Percentiles rank a stretch among this genome's conserved stretches.
These are phyloP conservation scores for Dalbergia cochinchinensis DNA, from an alignment of 306 rosid genomes.

Conservation along the genomic window DNA sequence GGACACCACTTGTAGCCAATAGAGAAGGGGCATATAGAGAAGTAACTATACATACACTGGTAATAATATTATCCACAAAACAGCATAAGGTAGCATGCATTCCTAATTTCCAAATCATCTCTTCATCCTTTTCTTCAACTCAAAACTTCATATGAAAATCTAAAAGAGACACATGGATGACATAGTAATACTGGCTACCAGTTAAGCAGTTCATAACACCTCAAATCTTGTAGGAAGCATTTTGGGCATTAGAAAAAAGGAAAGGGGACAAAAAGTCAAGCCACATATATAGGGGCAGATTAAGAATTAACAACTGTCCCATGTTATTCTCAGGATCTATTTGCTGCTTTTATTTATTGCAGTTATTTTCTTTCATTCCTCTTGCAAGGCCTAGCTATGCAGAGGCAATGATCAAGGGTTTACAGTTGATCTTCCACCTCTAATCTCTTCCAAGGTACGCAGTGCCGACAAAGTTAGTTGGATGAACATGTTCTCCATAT, in stretches of 20 bases:
- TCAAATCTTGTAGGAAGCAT: slow-evolving; percentile 15
- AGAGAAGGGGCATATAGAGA: too few relatives aligned
- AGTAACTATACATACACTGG: too few relatives aligned
- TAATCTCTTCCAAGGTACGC: slow-evolving; percentile 66
- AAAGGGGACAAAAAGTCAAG: neutral
- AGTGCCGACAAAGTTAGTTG: slow-evolving; percentile 73
- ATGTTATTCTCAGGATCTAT: slow-evolving; percentile 12
- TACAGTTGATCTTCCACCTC: slow-evolving; percentile 85
- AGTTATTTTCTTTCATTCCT: slow-evolving; percentile 46
- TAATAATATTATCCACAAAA: too few relatives aligned
- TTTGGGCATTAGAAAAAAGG: neutral
- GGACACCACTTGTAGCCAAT: too few relatives aligned
- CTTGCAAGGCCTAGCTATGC: slow-evolving; percentile 50
- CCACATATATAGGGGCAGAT: neutral
- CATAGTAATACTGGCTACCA: slow-evolving; percentile 15
- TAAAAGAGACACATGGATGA: slow-evolving; percentile 19
- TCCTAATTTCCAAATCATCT: too few relatives aligned
- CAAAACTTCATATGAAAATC: slow-evolving; percentile 3
- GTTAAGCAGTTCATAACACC: neutral
- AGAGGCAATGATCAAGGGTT: slow-evolving; percentile 78
- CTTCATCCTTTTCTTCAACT: too few relatives aligned
- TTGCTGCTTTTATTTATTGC: slow-evolving; percentile 46
- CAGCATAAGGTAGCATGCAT: too few relatives aligned
- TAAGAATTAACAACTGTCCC: neutral
- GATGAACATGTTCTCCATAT: slow-evolving; percentile 71